Conservation (phyloP, 805 yeast species). For the Barnettozyma pratensis region DNA sequence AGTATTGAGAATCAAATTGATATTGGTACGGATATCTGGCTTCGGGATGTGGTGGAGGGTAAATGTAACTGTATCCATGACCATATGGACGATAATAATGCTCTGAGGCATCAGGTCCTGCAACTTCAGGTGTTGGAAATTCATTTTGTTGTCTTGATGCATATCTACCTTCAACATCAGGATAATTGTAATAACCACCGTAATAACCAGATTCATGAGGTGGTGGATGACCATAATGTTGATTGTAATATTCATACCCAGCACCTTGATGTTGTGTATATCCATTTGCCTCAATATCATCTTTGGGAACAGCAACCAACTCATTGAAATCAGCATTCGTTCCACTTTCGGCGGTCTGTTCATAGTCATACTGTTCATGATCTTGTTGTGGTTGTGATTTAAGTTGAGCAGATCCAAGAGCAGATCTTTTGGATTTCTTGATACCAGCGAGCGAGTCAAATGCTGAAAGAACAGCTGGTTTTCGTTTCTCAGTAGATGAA, state of each 20-base stretch:
- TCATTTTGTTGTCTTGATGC: no score
- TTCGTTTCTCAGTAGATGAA: not conserved
- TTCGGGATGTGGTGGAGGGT: not conserved
- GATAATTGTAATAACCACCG: no score
- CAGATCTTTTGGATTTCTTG: not conserved
- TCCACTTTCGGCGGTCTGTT: constrained; percentile 6
- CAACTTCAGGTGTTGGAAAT: no score
- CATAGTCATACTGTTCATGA: not conserved
- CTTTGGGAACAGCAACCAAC: not conserved
- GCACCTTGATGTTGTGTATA: not conserved
- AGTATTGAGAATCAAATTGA: not conserved
- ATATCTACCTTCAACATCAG: no score
- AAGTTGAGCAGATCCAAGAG: not conserved
- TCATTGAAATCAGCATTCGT: not conserved
- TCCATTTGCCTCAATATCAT: not conserved
- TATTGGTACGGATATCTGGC: not conserved
- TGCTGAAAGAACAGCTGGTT: not conserved
- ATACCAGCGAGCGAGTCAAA: not conserved
- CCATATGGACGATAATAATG: not conserved
- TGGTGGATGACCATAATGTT: not conserved
- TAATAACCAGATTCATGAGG: not conserved
- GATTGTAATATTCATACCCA: not conserved
- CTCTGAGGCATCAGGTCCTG: not conserved
- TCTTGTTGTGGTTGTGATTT: not conserved
- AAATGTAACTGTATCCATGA: not conserved